These are phyloP conservation scores for Zelopaecilomyces penicillatus DNA, from an alignment of 2,329 filamentous ascomycete genomes.

Conservation along the genomic window DNA sequence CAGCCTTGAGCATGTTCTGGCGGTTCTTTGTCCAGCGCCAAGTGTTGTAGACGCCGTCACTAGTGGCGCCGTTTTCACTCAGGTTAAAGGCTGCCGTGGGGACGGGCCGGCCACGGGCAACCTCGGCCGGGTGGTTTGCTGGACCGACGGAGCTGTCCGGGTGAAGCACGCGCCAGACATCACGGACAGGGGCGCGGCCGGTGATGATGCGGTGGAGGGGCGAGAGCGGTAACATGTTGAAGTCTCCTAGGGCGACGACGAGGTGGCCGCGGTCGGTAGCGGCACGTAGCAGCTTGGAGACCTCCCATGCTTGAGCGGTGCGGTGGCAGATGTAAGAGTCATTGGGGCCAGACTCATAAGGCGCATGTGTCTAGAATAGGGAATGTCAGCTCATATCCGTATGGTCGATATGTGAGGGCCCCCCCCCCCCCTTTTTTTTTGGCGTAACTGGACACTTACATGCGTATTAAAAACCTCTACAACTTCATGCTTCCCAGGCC, in stretches of 20 bases:
- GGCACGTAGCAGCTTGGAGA: constrained; percentile 77
- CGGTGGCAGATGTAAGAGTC: constrained; percentile 88
- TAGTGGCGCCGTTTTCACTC: constrained; percentile 73
- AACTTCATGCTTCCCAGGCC: constrained; percentile 53
- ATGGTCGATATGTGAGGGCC: not conserved
- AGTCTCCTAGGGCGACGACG: constrained; percentile 82
- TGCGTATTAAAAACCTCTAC: constrained; percentile 92
- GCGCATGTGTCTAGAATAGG: constrained; percentile 56
- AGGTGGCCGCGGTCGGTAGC: constrained; percentile 75
- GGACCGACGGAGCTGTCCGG: constrained; percentile 76
- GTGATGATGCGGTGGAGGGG: constrained; percentile 78
- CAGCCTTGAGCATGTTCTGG: constrained; percentile 57
- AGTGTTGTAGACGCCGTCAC: constrained; percentile 78
- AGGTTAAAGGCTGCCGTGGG: constrained; percentile 76
- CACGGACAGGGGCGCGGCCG: constrained; percentile 65
- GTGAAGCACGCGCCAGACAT: constrained; percentile 78
- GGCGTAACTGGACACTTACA: constrained; percentile 33
- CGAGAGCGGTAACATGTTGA: constrained; percentile 90
- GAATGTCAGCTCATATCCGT: not conserved
- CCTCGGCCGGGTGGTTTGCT: constrained; percentile 58
- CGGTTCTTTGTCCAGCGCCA: constrained; percentile 79
- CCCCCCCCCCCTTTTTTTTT: not conserved
- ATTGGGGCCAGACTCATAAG: constrained; percentile 70
- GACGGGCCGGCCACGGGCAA: constrained; percentile 54
- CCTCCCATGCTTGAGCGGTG: constrained; percentile 89